Evolutionary conservation across 352 stramenopile species (phyloP).

Genomic region (Pseudoperonospora humuli): DNA sequence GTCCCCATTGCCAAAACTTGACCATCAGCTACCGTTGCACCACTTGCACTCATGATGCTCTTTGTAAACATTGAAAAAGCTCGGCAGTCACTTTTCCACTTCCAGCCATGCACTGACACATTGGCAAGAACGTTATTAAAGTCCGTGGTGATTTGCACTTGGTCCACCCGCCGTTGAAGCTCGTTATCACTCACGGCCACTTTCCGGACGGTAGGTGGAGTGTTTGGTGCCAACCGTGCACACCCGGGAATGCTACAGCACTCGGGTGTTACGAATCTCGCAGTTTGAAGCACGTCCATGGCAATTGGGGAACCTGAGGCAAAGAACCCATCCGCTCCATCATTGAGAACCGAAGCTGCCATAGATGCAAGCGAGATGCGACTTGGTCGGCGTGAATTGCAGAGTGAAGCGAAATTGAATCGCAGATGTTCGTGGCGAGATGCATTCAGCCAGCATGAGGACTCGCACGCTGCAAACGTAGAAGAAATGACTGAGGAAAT

Average conservation of each 20-base stretch:
- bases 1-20: slow-evolving; percentile 29
- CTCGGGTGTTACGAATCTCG: slow-evolving; percentile 9
- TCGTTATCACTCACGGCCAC: slow-evolving; percentile 25
- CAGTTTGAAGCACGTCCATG: slow-evolving; percentile 24
- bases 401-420: slow-evolving; percentile 10
- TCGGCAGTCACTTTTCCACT: slow-evolving; percentile 25
- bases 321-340: slow-evolving; percentile 4
- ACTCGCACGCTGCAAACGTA: slow-evolving; percentile 7
- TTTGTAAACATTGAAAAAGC: slow-evolving; percentile 24
- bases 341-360: slow-evolving; percentile 2
- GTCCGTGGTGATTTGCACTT: slow-evolving; percentile 16
- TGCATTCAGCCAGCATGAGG: background rate
- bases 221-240: slow-evolving; percentile 3
- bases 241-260: slow-evolving; percentile 10
- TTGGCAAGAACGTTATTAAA: slow-evolving; percentile 23
- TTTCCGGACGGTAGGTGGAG: slow-evolving; percentile 2
- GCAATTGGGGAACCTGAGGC: slow-evolving; percentile 8
- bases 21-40: slow-evolving; percentile 6
- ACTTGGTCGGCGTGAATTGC: slow-evolving; percentile 11
- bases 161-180: slow-evolving; percentile 20
- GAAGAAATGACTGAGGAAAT: slow-evolving; percentile 20
- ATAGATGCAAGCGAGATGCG: slow-evolving; percentile 8
- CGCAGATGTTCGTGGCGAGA: slow-evolving; percentile 1
- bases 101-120: slow-evolving; percentile 26
- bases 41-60: slow-evolving; percentile 7